Evolutionary conservation across 805 yeast genomes (phyloP), one percentile per base, ranked within the genome.

Genomic region (Saccharomyces paradoxus): DNA sequence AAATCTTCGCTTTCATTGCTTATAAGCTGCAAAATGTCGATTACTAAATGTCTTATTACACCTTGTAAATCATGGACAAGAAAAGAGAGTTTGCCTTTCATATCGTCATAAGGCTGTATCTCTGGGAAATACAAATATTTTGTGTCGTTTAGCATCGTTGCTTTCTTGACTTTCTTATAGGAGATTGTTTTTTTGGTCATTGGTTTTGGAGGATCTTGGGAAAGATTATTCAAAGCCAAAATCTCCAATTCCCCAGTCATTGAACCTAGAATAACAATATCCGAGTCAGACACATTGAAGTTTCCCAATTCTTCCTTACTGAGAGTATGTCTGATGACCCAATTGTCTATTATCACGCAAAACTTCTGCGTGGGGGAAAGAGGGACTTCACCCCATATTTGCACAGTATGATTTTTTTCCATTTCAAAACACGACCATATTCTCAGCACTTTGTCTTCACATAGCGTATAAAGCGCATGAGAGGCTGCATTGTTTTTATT

Each of bases 371-470:
- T 49, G 1, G 52, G 49, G 10, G 41, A 50, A 46, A 78, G 56
- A 50, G 72, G 68, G 2, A 79, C 32, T 3, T 77, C 70, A 0
- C 84, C 85, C 82, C 88, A 83, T 49, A 74, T 72, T 56, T 76
- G 82, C 22, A 84, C 75, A 48, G 77, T 78, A 21, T 77, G 79
- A 44, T 80, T 82, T n/a, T 78, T 79, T 41, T 79, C 83, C 52
- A 76, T 70, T 57, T 83, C 86, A 66, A 78, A 81, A 21, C 85
- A 79, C 0, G 86, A 79, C 88, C 91, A 89, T 0, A 86, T 77
- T 29, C 89, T 74, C 48, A 91, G 63, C 10, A 76, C 74, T 6
- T 77, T 71, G 61, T 86, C 89, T 17, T 77, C 71, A 29, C 86
- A 73, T n/a, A 84, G 61, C 0, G 96, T 82, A 65, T 84, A 89